These are phyloP conservation scores for Ophiostoma himal-ulmi DNA, from an alignment of 2,329 filamentous ascomycete genomes.

Conservation along the genomic window DNA sequence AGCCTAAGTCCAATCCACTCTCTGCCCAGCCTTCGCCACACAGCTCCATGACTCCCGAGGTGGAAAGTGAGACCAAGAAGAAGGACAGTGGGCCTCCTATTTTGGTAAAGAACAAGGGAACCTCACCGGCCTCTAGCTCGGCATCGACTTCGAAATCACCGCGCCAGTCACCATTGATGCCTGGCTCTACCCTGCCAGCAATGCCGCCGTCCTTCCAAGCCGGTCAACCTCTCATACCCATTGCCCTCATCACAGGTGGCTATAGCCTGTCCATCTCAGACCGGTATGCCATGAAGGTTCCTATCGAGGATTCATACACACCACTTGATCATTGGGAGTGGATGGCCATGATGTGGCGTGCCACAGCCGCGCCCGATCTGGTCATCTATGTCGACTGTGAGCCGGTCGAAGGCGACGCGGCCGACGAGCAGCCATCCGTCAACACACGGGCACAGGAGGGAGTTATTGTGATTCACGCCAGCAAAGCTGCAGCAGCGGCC, in stretches of 20 bases:
- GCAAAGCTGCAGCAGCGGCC: conserved; percentile 30
- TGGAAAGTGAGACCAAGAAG: neutral
- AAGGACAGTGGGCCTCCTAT: neutral
- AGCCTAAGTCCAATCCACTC: neutral
- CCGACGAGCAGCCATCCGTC: conserved; percentile 30
- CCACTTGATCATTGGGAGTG: conserved; percentile 95
- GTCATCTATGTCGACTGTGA: conserved; percentile 51
- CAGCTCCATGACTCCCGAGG: neutral
- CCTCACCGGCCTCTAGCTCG: neutral
- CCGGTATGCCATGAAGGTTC: conserved; percentile 64
- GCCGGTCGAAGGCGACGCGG: neutral
- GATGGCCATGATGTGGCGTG: conserved; percentile 91
- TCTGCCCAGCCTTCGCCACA: neutral
- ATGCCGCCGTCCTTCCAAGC: neutral
- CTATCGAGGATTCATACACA: conserved; percentile 70
- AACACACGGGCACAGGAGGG: conserved; percentile 39
- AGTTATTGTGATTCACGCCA: conserved; percentile 48
- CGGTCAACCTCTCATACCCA: conserved; percentile 34
- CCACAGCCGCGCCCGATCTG: conserved; percentile 74
- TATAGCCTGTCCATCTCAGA: conserved; percentile 79
- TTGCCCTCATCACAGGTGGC: conserved; percentile 69
- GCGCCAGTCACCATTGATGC: neutral
- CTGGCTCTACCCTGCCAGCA: neutral
- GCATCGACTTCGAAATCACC: neutral
- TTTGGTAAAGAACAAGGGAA: neutral